Evolutionary conservation across 225 moss, liverwort and hornwort genomes (phyloP).

Genomic region (Pleurozium schreberi): DNA sequence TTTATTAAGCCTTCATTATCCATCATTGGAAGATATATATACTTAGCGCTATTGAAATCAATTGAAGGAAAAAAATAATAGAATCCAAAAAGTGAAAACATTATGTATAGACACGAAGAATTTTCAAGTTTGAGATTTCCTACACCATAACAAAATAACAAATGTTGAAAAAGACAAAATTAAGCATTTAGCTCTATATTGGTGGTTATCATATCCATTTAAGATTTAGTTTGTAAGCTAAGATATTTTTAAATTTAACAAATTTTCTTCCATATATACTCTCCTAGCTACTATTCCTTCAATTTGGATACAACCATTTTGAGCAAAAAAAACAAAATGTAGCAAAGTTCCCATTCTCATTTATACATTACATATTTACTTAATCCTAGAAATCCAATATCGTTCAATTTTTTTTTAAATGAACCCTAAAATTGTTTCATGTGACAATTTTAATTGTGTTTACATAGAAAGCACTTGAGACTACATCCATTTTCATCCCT

Average conservation of each 20-base stretch:
- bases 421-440: no score
- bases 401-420: no score
- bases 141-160: no score
- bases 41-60: neutral
- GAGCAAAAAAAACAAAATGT: neutral
- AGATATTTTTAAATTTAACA: neutral
- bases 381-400: neutral
- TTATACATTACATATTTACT: neutral
- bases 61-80: neutral
- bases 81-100: neutral
- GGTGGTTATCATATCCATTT: neutral
- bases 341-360: neutral
- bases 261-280: neutral
- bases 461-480: neutral
- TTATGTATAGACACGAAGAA: neutral
- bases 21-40: neutral
- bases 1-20: neutral
- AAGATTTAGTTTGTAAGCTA: neutral
- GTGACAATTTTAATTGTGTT: neutral
- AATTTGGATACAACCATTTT: neutral
- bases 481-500: neutral
- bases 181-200: neutral
- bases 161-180: neutral
- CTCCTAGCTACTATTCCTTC: neutral
- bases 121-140: neutral